These are phyloP conservation scores for Trichoderma sp. DNA, from an alignment of 2,329 filamentous ascomycete species.

Conservation along the genomic window DNA sequence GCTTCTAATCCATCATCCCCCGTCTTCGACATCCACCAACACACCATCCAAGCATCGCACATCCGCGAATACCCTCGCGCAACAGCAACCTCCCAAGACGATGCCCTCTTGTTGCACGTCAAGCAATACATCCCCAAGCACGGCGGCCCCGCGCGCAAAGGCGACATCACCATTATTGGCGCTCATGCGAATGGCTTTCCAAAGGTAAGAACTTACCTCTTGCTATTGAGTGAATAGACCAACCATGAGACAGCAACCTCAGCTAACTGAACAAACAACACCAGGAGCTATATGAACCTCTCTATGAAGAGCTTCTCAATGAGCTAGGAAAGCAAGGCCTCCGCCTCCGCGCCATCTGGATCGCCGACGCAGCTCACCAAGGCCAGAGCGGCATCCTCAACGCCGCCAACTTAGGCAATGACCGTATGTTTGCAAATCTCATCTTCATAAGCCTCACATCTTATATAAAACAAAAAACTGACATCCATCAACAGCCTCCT, in stretches of 20 bases:
- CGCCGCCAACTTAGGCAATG: constrained; percentile 74
- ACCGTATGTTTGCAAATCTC: constrained; percentile 61
- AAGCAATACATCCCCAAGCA: constrained; percentile 85
- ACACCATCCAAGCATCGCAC: constrained; percentile 72
- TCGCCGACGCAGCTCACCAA: constrained; percentile 85
- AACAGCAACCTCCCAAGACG: constrained; percentile 71
- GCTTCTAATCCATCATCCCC: constrained; percentile 24
- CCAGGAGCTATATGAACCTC: constrained; percentile 86
- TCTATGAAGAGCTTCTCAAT: constrained; percentile 80
- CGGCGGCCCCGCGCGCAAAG: constrained; percentile 66
- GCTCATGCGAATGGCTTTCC: constrained; percentile 92
- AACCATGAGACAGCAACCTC: neutral
- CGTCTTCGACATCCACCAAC: constrained; percentile 68
- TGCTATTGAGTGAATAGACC: neutral
- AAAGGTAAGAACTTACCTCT: constrained; percentile 60
- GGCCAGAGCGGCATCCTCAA: constrained; percentile 79
- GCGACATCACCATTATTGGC: constrained; percentile 82
- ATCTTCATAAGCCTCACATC: neutral
- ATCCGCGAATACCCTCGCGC: constrained; percentile 79
- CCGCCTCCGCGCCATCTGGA: constrained; percentile 80
- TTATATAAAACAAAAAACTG: neutral
- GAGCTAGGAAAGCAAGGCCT: constrained; percentile 61
- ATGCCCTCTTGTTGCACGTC: constrained; percentile 70
- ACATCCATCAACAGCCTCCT: constrained; percentile 60
- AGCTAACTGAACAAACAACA: neutral